phyloP scores from a whole-genome alignment of 2,329 filamentous ascomycete species.

The Fusarium graminum region DNA sequence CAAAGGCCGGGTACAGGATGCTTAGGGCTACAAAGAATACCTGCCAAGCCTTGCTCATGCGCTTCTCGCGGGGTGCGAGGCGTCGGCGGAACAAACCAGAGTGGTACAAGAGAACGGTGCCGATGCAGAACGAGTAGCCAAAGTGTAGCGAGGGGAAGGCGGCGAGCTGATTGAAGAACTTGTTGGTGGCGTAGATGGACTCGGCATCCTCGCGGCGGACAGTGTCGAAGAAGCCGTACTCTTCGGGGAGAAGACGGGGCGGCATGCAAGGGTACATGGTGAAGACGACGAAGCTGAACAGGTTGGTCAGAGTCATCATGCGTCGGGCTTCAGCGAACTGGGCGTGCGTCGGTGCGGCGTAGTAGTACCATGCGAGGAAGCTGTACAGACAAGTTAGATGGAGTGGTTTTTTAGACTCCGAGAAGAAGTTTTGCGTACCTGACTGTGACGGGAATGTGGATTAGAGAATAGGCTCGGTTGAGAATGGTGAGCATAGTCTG shows the following conservation, averaged over 20 bases:
- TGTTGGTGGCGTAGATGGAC: slow-evolving; percentile 73
- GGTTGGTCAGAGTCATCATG: slow-evolving; percentile 66
- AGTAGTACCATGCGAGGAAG: slow-evolving; percentile 75
- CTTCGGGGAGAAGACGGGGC: slow-evolving; percentile 65
- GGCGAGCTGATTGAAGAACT: slow-evolving; percentile 69
- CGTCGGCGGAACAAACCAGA: slow-evolving; percentile 60
- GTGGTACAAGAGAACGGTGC: slow-evolving; percentile 66
- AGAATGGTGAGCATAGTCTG: slow-evolving; percentile 65
- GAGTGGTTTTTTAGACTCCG: not conserved
- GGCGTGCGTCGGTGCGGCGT: slow-evolving; percentile 60
- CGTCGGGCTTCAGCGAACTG: slow-evolving; percentile 56
- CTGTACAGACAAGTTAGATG: slow-evolving; percentile 51
- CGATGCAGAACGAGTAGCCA: slow-evolving; percentile 67
- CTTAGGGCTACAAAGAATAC: slow-evolving; percentile 55
- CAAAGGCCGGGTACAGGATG: slow-evolving; percentile 65
- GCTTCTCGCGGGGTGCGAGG: slow-evolving; percentile 49
- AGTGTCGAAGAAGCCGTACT: slow-evolving; percentile 70
- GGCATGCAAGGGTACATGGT: slow-evolving; percentile 70
- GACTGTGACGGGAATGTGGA: slow-evolving; percentile 72
- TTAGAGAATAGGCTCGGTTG: slow-evolving; percentile 70
- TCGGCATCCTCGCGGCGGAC: slow-evolving; percentile 61
- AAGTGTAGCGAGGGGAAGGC: slow-evolving; percentile 71
- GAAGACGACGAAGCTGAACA: slow-evolving; percentile 67
- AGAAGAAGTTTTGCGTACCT: slow-evolving; percentile 55
- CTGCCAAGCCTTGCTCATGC: slow-evolving; percentile 49